These are phyloP conservation scores for Botryotinia calthae DNA, from an alignment of 2,329 filamentous ascomycete species.

Conservation along the genomic window DNA sequence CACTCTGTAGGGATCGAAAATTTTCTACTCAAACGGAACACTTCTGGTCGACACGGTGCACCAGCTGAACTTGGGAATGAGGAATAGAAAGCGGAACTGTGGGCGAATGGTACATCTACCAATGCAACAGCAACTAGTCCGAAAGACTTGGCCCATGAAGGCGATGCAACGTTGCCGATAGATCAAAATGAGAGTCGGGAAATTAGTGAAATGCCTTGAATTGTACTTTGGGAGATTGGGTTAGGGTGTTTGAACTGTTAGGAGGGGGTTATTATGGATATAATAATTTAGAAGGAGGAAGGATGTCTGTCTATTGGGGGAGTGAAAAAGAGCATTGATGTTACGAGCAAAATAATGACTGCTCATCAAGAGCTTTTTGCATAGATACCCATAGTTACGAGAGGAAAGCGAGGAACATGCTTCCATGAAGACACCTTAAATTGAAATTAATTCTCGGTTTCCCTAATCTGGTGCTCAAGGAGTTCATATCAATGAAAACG, in stretches of 20 bases:
- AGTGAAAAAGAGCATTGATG: too few relatives aligned
- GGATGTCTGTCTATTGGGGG: not conserved
- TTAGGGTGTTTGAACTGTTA: not conserved
- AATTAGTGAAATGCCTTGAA: not conserved
- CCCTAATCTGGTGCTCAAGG: too few relatives aligned
- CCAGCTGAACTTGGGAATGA: not conserved
- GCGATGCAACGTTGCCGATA: not conserved
- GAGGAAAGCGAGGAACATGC: too few relatives aligned
- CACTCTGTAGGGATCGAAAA: not conserved
- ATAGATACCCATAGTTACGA: not conserved
- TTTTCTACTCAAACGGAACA: not conserved
- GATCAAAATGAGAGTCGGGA: not conserved
- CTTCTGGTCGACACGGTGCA: not conserved
- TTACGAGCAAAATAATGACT: not conserved
- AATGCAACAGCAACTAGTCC: not conserved
- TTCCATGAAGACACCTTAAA: too few relatives aligned
- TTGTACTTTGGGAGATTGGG: not conserved
- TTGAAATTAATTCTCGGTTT: too few relatives aligned
- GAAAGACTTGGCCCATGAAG: not conserved
- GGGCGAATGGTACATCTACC: not conserved
- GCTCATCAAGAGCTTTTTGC: not conserved
- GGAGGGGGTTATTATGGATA: not conserved
- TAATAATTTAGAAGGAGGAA: not conserved
- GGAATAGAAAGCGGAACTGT: not conserved
- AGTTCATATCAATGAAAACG: not conserved